phyloP scores from a whole-genome alignment of 1,139 yeast genomes.

The Kluyveromyces sp. region DNA sequence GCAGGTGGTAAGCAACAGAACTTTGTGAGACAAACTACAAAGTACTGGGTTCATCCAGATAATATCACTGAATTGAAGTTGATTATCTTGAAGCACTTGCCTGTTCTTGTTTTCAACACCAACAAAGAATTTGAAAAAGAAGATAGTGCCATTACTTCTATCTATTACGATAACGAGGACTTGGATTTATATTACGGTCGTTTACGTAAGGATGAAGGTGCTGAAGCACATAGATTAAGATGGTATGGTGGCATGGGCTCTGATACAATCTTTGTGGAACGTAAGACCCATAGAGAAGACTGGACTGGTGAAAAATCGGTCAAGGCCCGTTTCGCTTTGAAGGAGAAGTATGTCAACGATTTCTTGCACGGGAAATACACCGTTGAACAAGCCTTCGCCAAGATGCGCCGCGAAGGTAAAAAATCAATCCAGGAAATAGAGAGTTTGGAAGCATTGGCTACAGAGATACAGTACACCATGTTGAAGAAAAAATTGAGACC shows the following conservation, averaged over 20 bases:
- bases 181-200: conserved; percentile 92
- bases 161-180: conserved; percentile 82
- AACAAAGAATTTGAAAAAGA: conserved; percentile 92
- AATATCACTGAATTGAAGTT: conserved; percentile 95
- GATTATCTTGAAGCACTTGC: conserved; percentile 85
- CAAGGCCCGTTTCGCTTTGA: conserved; percentile 87
- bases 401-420: conserved; percentile 87
- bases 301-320: conserved; percentile 99
- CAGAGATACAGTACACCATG: conserved; percentile 86
- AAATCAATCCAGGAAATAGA: conserved; percentile 83
- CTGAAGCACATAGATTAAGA: conserved; percentile 94
- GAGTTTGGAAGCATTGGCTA: conserved; percentile 81
- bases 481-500: conserved; percentile 82
- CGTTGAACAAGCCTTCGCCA: conserved; percentile 83
- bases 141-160: conserved; percentile 93
- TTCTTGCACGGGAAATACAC: conserved; percentile 79
- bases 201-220: conserved; percentile 94
- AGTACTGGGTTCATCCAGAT: conserved; percentile 98
- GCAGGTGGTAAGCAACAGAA: conserved; percentile 98
- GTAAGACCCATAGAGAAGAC: conserved; percentile 97
- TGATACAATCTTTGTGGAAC: conserved; percentile 88
- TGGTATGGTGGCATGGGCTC: conserved; percentile 98
- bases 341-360: conserved; percentile 82
- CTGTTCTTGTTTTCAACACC: conserved; percentile 91
- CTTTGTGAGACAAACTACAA: conserved; percentile 95